These are phyloP conservation scores for Naganishia sp. DNA, from an alignment of 1,284 basidiomycete genomes.

Conservation along the genomic window DNA sequence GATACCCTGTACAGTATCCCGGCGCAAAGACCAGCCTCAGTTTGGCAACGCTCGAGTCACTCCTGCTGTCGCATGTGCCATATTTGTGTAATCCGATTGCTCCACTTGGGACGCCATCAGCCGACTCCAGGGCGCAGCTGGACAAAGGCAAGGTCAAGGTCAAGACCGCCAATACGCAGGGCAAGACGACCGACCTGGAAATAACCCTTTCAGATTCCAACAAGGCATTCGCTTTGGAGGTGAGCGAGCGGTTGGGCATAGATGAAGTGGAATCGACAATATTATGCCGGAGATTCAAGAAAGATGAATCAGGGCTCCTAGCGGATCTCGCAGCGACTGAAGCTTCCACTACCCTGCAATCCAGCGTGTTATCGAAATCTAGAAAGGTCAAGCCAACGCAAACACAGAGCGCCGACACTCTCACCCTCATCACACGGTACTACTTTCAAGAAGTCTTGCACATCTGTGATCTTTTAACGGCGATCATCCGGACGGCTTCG, in stretches of 20 bases:
- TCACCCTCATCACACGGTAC: conserved; percentile 27
- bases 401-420: conserved; percentile 9
- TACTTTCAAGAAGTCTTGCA: conserved; percentile 26
- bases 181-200: conserved; percentile 10
- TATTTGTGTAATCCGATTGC: conserved; percentile 24
- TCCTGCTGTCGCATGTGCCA: conserved; percentile 27
- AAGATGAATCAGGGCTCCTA: conserved; percentile 28
- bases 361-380: conserved; percentile 22
- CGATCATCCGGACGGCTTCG: conserved; percentile 11
- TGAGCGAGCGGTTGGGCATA: conserved; percentile 31
- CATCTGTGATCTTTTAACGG: conserved; percentile 22
- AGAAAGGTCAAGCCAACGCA: conserved; percentile 15
- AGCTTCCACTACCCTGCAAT: conserved; percentile 19
- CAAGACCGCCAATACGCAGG: not conserved
- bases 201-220: conserved; percentile 24
- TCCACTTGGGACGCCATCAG: conserved; percentile 27
- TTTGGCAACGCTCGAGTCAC: conserved; percentile 4
- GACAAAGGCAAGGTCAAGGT: conserved; percentile 14
- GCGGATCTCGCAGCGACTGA: conserved; percentile 19
- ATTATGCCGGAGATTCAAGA: conserved; percentile 27
- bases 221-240: conserved; percentile 15
- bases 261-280: conserved; percentile 32
- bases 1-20: conserved; percentile 27
- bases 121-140: conserved; percentile 11
- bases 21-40: conserved; percentile 7